Evolutionary conservation across 495 filamentous ascomycete species (phyloP).

Genomic region (Penicillium samsonianum): DNA sequence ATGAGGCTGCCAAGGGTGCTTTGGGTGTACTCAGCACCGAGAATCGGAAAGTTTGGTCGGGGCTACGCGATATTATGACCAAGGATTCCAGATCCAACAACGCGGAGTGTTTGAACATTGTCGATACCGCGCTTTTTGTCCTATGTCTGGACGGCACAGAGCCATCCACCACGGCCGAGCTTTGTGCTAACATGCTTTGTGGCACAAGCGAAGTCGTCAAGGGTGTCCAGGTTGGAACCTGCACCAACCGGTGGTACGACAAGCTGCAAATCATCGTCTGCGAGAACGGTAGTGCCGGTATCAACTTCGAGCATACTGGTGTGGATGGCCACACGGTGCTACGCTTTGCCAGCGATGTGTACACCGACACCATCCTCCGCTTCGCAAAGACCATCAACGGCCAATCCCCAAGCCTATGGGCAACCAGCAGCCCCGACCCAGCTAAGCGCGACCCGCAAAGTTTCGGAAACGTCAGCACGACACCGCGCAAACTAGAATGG

Average conservation of each 20-base stretch:
- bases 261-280: conserved; percentile 99
- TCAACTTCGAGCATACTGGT: conserved; percentile 99
- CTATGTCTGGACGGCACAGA: conserved; percentile 92
- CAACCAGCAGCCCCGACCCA: conserved; percentile 86
- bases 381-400: conserved; percentile 97
- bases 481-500: conserved; percentile 96
- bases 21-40: conserved; percentile 93
- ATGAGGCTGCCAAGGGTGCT: conserved; percentile 91
- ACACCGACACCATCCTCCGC: conserved; percentile 96
- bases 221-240: conserved; percentile 95
- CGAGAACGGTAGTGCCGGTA: conserved; percentile 96
- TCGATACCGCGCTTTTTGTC: conserved; percentile 91
- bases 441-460: conserved; percentile 89
- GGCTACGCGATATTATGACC: conserved; percentile 84
- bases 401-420: conserved; percentile 87
- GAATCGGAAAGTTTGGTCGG: conserved; percentile 94
- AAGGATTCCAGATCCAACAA: conserved; percentile 89
- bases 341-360: conserved; percentile 92
- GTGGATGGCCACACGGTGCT: conserved; percentile 97
- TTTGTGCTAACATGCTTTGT: conserved; percentile 98
- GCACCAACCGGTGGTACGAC: conserved; percentile 98
- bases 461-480: conserved; percentile 93
- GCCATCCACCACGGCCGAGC: conserved; percentile 71
- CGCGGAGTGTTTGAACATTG: conserved; percentile 88
- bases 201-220: conserved; percentile 88